A percentile compares a stretch with the other conserved stretches of the same genome.
Conservation (phyloP, 129 eudicot species). For the Flaveria sonorensis region DNA sequence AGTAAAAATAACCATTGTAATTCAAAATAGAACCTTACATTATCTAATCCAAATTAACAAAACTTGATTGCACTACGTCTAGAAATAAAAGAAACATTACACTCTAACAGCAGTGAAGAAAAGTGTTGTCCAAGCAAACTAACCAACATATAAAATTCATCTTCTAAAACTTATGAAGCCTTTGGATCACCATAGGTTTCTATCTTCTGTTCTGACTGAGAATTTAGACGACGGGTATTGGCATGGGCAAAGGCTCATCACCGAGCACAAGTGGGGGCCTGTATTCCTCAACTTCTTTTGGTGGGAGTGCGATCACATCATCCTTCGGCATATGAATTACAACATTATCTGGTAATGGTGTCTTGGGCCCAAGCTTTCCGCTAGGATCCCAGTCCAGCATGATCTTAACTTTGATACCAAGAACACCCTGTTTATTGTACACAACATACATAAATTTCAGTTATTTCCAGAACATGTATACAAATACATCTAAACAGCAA, state of each 20-base stretch:
- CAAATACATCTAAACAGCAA: neutral
- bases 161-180: neutral
- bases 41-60: neutral
- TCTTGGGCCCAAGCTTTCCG: slow-evolving; percentile 64
- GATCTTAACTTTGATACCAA: slow-evolving; percentile 64
- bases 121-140: neutral
- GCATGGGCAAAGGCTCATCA: slow-evolving; percentile 37
- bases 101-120: neutral
- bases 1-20: neutral
- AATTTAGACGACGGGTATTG: slow-evolving; percentile 10
- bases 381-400: slow-evolving; percentile 70
- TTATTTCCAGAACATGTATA: neutral
- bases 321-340: slow-evolving; percentile 52
- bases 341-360: slow-evolving; percentile 61
- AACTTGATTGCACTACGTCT: neutral
- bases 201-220: no score
- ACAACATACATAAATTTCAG: neutral
- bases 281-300: slow-evolving; percentile 46
- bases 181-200: neutral
- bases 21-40: neutral
- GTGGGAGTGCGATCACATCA: slow-evolving; percentile 33
- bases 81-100: neutral
- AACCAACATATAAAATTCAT: neutral
- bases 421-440: slow-evolving; percentile 49
- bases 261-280: slow-evolving; percentile 23